Percentiles rank a stretch among this genome's conserved stretches.
These are phyloP conservation scores for Cutaneotrichosporon dermatis DNA, from an alignment of 1,284 basidiomycete species.

Conservation along the genomic window DNA sequence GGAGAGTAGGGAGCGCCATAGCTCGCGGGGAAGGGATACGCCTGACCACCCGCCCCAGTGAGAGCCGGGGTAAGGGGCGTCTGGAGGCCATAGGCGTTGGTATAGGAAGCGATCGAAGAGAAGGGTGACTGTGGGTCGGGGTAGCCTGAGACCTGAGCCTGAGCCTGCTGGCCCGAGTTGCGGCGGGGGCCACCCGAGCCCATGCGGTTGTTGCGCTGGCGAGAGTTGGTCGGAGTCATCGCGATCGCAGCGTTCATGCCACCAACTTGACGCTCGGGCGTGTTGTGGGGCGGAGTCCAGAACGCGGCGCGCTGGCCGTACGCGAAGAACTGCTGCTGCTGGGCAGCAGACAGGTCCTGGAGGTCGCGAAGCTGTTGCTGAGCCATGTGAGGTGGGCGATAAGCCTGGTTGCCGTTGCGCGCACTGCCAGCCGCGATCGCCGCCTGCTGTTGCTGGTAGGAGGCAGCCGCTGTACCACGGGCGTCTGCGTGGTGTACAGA, in stretches of 20 bases:
- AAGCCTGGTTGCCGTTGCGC: neutral
- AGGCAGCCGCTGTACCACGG: neutral
- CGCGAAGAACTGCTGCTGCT: constrained; percentile 3
- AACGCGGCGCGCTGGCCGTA: constrained; percentile 4
- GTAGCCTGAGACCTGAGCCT: neutral
- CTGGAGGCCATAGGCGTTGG: constrained; percentile 7
- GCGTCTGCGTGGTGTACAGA: neutral
- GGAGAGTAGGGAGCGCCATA: constrained; percentile 9
- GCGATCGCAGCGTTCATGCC: neutral
- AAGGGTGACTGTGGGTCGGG: neutral
- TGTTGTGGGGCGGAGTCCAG: constrained; percentile 6
- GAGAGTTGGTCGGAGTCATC: neutral
- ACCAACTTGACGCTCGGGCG: neutral
- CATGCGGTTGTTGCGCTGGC: constrained; percentile 8
- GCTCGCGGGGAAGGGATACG: constrained; percentile 28
- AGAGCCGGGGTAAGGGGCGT: constrained; percentile 5
- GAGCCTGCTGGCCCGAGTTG: constrained; percentile 5
- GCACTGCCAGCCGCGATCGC: too few species aligned
- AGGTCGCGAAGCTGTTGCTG: constrained; percentile 12
- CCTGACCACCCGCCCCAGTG: constrained; percentile 3
- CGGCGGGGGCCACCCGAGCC: constrained; percentile 7
- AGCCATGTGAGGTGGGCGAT: constrained; percentile 12
- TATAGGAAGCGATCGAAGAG: neutral
- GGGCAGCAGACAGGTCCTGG: neutral
- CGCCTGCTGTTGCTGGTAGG: neutral